These are phyloP conservation scores for Ganoderma multipileum DNA, from an alignment of 1,284 basidiomycete species.

Conservation along the genomic window DNA sequence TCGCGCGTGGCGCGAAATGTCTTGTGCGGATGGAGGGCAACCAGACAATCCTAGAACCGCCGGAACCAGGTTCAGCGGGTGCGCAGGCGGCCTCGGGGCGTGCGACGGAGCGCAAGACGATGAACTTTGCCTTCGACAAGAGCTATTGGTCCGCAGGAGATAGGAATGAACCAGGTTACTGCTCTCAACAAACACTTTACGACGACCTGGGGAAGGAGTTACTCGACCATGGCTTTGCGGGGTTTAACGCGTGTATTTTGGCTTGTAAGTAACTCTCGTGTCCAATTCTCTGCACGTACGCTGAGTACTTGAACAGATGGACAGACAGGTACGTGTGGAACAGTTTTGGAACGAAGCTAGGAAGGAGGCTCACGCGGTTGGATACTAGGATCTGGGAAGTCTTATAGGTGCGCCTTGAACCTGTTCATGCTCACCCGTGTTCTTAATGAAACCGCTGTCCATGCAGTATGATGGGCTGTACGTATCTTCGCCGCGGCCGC, in stretches of 20 bases:
- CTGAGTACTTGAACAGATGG: conserved; percentile 61
- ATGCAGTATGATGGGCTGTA: conserved; percentile 97
- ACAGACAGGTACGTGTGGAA: conserved; percentile 74
- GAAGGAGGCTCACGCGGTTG: conserved; percentile 16
- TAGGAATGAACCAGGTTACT: conserved; percentile 87
- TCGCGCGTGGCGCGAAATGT: conserved; percentile 88
- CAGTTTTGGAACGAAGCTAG: conserved; percentile 4
- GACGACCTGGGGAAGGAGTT: conserved; percentile 95
- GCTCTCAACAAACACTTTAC: conserved; percentile 93
- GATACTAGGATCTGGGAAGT: conserved; percentile 88
- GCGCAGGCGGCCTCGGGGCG: conserved; percentile 66
- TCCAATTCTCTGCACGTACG: conserved; percentile 14
- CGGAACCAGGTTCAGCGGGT: conserved; percentile 75
- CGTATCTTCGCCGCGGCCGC: conserved; percentile 45
- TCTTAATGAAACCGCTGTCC: not conserved
- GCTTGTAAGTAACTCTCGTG: conserved; percentile 78
- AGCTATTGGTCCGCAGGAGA: conserved; percentile 94
- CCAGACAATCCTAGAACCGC: conserved; percentile 90
- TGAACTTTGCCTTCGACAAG: conserved; percentile 94
- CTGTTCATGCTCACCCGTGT: not conserved
- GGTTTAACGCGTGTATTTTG: conserved; percentile 98
- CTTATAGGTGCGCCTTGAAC: conserved; percentile 71
- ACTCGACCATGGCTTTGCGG: conserved; percentile 93
- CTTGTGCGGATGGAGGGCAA: conserved; percentile 94
- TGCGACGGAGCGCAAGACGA: conserved; percentile 86